A percentile compares a stretch with the other conserved stretches of the same genome.
Evolutionary conservation across 2,329 filamentous ascomycete genomes (phyloP).

Genomic region (Meredithiella fracta): DNA sequence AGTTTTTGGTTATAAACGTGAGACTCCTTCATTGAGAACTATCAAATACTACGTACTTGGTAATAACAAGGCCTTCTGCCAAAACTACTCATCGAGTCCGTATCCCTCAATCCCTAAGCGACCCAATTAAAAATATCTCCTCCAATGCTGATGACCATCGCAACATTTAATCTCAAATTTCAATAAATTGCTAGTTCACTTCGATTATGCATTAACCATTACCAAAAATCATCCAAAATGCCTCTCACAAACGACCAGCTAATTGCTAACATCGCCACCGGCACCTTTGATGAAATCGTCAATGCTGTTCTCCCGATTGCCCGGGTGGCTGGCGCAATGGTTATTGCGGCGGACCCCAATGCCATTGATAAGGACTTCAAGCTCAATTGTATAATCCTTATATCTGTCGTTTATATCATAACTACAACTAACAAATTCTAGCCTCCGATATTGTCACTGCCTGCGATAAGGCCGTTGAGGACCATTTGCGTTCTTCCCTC

Average conservation of each 20-base stretch:
- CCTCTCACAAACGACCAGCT: not conserved
- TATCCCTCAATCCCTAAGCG: not conserved
- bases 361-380: conserved; percentile 43
- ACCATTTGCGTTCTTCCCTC: conserved; percentile 40
- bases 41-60: too few relatives aligned
- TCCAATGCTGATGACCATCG: not conserved
- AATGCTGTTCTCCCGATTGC: conserved; percentile 44
- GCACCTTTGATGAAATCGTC: conserved; percentile 45
- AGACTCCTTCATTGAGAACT: too few relatives aligned
- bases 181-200: too few relatives aligned
- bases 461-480: conserved; percentile 48
- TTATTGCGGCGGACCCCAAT: conserved; percentile 42
- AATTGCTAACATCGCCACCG: conserved; percentile 30
- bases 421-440: conserved; percentile 19
- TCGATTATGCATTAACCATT: too few relatives aligned
- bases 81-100: not conserved
- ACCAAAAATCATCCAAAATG: not conserved
- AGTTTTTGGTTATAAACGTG: too few relatives aligned
- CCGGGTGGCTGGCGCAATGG: conserved; percentile 48
- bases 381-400: conserved; percentile 38
- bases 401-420: not conserved
- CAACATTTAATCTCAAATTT: not conserved
- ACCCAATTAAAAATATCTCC: not conserved
- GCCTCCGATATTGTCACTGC: conserved; percentile 55
- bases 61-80: not conserved